A percentile compares a stretch with the other conserved stretches of the same genome.
Evolutionary conservation across 164 flowering plant genomes (phyloP).

Genomic region (Liriodendron chinense): DNA sequence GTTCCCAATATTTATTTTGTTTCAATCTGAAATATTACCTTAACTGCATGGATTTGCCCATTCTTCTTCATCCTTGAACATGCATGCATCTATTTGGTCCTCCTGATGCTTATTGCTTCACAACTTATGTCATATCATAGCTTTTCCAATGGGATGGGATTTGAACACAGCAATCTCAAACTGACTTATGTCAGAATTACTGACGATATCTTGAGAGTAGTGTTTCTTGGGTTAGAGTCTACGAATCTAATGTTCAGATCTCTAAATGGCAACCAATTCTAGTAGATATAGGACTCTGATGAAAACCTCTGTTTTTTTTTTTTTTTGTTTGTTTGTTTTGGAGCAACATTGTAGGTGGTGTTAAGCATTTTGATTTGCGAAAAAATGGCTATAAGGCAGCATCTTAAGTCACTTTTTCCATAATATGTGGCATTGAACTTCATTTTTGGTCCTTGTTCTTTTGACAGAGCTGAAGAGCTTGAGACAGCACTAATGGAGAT

Average conservation of each 20-base stretch:
- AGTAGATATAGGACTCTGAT: too few species aligned
- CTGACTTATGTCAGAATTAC: neutral
- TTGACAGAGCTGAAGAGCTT: constrained; percentile 84
- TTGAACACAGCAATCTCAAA: neutral
- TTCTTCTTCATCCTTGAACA: neutral
- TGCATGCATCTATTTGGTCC: neutral
- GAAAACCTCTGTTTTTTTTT: too few species aligned
- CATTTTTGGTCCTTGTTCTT: neutral
- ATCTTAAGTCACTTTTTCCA: neutral
- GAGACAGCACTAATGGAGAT: constrained; percentile 95
- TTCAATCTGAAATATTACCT: neutral
- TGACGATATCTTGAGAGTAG: neutral
- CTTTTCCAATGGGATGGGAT: neutral
- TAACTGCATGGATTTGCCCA: neutral
- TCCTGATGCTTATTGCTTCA: neutral
- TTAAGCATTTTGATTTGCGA: too few species aligned
- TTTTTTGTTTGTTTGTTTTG: too few species aligned
- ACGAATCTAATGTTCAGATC: too few species aligned
- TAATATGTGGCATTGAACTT: neutral
- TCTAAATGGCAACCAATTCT: too few species aligned
- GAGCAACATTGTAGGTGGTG: too few species aligned
- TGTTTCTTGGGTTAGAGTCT: too few species aligned
- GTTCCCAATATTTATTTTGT: neutral
- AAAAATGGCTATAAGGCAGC: neutral
- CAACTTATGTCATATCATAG: neutral